Evolutionary conservation across 306 rosid genomes (phyloP).

Genomic region (Luffa acutangula): DNA sequence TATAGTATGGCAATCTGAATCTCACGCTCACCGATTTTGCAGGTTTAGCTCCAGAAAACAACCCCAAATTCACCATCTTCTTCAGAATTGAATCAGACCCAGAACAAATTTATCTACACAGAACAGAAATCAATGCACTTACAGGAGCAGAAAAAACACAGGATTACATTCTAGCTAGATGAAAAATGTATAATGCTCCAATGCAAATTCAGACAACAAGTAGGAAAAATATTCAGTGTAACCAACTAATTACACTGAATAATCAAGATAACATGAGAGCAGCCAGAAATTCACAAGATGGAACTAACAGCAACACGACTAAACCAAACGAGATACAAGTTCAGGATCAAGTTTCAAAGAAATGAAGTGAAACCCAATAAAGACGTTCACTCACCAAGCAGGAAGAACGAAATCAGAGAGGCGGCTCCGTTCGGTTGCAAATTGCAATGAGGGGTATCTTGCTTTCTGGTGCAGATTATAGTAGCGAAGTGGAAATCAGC

Average conservation of each 20-base stretch:
- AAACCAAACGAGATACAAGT: not conserved
- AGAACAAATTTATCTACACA: constrained; percentile 14
- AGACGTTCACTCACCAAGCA: not conserved
- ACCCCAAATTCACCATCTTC: constrained; percentile 52
- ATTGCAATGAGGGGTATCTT: not conserved
- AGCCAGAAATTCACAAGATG: not conserved
- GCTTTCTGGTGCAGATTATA: not conserved
- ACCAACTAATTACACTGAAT: not conserved
- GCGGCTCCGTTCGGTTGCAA: not conserved
- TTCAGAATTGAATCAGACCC: constrained; percentile 26
- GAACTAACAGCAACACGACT: not conserved
- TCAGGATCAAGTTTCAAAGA: not conserved
- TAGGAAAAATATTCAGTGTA: not conserved
- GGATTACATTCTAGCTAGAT: not conserved
- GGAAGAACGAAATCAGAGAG: not conserved
- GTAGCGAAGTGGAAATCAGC: not conserved
- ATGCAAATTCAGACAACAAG: not conserved
- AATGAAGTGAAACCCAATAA: not conserved
- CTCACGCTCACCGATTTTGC: constrained; percentile 54
- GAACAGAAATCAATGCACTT: constrained; percentile 6
- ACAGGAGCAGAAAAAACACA: not conserved
- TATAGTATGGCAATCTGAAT: constrained; percentile 67
- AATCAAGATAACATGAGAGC: not conserved
- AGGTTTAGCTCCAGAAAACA: constrained; percentile 40
- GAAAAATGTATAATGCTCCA: not conserved